Conservation (phyloP, 2,329 filamentous ascomycete genomes). For the Epichloe typhina region DNA sequence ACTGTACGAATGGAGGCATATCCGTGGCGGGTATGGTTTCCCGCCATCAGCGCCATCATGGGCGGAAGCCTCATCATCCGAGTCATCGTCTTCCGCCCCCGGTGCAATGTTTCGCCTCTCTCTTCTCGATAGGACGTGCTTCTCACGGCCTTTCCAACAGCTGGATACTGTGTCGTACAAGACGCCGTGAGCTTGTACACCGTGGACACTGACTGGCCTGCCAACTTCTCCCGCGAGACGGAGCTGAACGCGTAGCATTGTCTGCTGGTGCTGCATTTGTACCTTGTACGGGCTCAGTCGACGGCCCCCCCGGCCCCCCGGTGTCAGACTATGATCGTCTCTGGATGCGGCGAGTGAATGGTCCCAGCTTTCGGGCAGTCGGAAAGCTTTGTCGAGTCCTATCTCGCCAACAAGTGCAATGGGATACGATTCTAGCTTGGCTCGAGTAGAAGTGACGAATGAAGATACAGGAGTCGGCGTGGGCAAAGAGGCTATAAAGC, state of each 20-base stretch:
- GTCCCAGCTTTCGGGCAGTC: conserved; percentile 50
- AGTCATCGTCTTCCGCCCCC: conserved; percentile 29
- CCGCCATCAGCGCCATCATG: conserved; percentile 6
- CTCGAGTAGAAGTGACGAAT: conserved; percentile 43
- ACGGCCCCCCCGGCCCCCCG: conserved; percentile 60
- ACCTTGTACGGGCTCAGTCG: conserved; percentile 56
- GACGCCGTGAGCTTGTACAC: conserved; percentile 63
- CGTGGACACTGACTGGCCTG: conserved; percentile 55
- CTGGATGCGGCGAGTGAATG: conserved; percentile 17
- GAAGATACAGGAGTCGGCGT: conserved; percentile 45
- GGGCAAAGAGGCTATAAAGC: conserved; percentile 39
- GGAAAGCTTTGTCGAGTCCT: conserved; percentile 64
- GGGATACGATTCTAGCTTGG: conserved; percentile 42
- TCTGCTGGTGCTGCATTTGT: conserved; percentile 53
- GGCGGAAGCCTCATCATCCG: conserved; percentile 23
- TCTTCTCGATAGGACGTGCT: conserved; percentile 43
- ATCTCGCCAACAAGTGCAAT: conserved; percentile 63
- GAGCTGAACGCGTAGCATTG: conserved; percentile 55
- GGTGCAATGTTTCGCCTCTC: conserved; percentile 38
- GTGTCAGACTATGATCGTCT: conserved; percentile 35
- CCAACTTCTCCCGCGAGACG: conserved; percentile 53
- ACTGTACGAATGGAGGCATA: conserved; percentile 91
- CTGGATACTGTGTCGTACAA: conserved; percentile 51
- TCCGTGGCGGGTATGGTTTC: conserved; percentile 67
- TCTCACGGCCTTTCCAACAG: conserved; percentile 60